Percentiles rank a stretch among this genome's conserved stretches.
Evolutionary conservation across 2,329 filamentous ascomycete genomes (phyloP).

Genomic region (Biscogniauxia marginata): DNA sequence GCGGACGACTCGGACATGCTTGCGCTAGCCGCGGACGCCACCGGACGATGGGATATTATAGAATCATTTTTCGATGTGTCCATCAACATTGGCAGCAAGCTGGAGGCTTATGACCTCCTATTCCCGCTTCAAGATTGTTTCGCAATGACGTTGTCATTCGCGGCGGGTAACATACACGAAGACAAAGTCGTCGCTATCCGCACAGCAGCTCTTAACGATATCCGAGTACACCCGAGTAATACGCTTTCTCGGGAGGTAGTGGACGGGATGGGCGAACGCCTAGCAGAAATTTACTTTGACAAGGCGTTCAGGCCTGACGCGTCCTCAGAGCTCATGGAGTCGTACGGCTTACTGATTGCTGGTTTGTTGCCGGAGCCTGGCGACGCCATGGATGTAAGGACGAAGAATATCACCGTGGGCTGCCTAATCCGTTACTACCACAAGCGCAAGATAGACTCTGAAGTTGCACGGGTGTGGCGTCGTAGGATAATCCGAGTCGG

Average conservation of each 20-base stretch:
- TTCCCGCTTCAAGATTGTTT: conserved; percentile 28
- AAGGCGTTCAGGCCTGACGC: conserved; percentile 22
- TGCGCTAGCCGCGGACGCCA: conserved; percentile 26
- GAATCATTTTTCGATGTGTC: conserved; percentile 26
- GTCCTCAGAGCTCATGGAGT: conserved; percentile 19
- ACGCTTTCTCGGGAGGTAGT: conserved; percentile 21
- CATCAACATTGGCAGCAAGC: conserved; percentile 22
- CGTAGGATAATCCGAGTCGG: conserved; percentile 21
- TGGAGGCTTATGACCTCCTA: conserved; percentile 26
- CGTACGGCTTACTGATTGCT: conserved; percentile 20
- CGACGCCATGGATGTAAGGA: conserved; percentile 19
- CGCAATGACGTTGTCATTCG: conserved; percentile 23
- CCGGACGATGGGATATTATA: conserved; percentile 28
- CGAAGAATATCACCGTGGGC: conserved; percentile 21
- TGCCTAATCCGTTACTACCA: conserved; percentile 29
- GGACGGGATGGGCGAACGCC: conserved; percentile 20
- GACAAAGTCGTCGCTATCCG: conserved; percentile 24
- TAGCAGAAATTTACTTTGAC: conserved; percentile 27
- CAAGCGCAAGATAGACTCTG: conserved; percentile 20
- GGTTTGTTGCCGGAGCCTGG: conserved; percentile 23
- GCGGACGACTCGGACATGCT: conserved; percentile 22
- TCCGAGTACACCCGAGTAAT: conserved; percentile 24
- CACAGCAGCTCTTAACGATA: conserved; percentile 22
- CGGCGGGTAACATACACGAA: conserved; percentile 14
- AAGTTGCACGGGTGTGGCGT: conserved; percentile 18